Evolutionary conservation across 495 filamentous ascomycete species (phyloP).

Genomic region (Hypoxylon perforatum): DNA sequence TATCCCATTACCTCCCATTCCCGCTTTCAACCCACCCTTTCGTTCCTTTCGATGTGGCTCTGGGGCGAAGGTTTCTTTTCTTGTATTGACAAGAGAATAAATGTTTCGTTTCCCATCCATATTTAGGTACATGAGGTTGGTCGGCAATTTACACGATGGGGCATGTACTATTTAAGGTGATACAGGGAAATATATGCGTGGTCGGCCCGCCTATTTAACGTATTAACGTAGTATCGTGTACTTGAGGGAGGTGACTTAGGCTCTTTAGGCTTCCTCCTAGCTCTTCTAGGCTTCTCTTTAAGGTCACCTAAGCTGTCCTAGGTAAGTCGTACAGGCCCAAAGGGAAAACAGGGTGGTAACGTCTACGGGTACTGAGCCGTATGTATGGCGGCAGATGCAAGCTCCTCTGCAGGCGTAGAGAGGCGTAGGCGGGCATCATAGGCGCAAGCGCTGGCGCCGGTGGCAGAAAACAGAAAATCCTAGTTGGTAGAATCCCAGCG

Average conservation of each 20-base stretch:
- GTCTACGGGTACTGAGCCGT: no score
- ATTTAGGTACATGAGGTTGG: slow-evolving; percentile 15
- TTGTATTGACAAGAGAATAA: slow-evolving; percentile 8
- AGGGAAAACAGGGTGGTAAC: slow-evolving; percentile 6
- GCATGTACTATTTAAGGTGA: slow-evolving; percentile 1
- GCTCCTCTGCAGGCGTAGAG: slow-evolving; percentile 12
- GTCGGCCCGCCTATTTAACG: slow-evolving; percentile 34
- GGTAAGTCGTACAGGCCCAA: slow-evolving; percentile 24
- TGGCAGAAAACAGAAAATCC: neutral
- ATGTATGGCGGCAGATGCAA: slow-evolving; percentile 27
- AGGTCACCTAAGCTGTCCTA: slow-evolving; percentile 34
- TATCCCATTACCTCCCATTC: slow-evolving; percentile 1
- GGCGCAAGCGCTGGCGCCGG: slow-evolving; percentile 14
- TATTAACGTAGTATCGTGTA: slow-evolving; percentile 36
- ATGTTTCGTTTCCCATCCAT: slow-evolving; percentile 5
- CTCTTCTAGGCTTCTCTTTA: slow-evolving; percentile 27
- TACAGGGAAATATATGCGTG: slow-evolving; percentile 14
- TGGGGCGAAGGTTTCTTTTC: slow-evolving; percentile 33
- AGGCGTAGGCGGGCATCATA: no score
- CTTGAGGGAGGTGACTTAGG: slow-evolving; percentile 10
- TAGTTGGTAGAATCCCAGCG: neutral
- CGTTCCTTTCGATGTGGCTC: slow-evolving; percentile 14
- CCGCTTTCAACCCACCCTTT: no score
- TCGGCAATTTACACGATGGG: neutral
- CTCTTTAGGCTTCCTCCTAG: slow-evolving; percentile 32